Evolutionary conservation across 2,329 filamentous ascomycete genomes (phyloP), one percentile per base, ranked within the genome.

Genomic region (Catunica adiposa): DNA sequence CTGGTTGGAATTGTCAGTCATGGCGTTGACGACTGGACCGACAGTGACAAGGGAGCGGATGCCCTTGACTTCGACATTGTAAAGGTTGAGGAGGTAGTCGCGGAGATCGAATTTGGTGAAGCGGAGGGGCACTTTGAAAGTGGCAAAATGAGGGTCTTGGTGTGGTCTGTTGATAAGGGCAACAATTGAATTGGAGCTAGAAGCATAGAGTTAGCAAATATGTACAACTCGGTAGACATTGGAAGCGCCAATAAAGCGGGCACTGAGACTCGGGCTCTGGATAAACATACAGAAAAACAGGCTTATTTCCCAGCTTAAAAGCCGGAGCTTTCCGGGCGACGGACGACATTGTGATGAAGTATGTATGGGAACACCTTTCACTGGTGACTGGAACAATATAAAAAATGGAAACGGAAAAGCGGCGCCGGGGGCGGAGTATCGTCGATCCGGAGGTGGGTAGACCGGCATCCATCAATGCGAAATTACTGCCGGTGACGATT

Each of bases 71-170:
- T 82, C 77, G 59, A 97, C 82, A 59, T 78, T 76, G 75, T 98
- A 98, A 46, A 79, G 78, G 68, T 94, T 82, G 72, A 80, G 86
- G 60, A 98, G 83, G 73, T 97, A 98, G 73, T 96, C 89, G 68
- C 89, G 86, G 44, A 98, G 73, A 68, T 98, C 92, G 69, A 97
- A 83, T 72, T 98, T 98, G 75, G 88, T 94, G 75, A 96, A 89
- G 63, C 79, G 82, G 63, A 97, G 77, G 9, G 92, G 92, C 31
- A 96, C 90, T 64, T 83, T 77, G 79, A 98, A 98, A 63, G 82
- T 84, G 60, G 90, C 92, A 67, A 86, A 88, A 67, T 82, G 84
- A 20, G 89, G 81, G 6, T 86, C 83, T 55, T 86, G 78, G 62
- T 78, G 75, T 29, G 80, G 79, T 58, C 82, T 84, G 62, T 75